Conservation (phyloP, 148 eudicot species). For the Diospyros lotus region DNA sequence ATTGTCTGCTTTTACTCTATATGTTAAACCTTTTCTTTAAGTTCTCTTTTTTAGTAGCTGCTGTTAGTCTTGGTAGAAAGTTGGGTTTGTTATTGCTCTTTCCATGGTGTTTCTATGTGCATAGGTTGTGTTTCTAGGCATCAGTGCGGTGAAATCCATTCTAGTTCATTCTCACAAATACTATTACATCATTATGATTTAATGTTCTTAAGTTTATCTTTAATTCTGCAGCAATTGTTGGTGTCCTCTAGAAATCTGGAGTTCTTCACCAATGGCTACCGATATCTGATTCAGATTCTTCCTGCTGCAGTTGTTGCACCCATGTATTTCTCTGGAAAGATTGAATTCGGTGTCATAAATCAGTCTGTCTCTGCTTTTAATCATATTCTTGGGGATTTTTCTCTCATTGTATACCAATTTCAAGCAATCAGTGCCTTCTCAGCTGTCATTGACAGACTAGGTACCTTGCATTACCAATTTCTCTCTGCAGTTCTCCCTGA, state of each 20-base stretch:
- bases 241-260: conserved; percentile 92
- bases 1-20: background rate
- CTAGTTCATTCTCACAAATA: conserved; percentile 1
- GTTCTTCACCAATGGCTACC: conserved; percentile 97
- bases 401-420: conserved; percentile 89
- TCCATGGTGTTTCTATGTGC: background rate
- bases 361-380: conserved; percentile 96
- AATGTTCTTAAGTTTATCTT: conserved; percentile 11
- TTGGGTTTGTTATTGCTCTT: background rate
- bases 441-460: conserved; percentile 94
- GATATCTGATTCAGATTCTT: conserved; percentile 94
- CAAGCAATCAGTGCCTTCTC: conserved; percentile 98
- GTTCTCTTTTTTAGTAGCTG: background rate
- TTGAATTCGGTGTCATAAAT: conserved; percentile 96
- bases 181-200: background rate
- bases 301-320: conserved; percentile 99
- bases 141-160: background rate
- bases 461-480: conserved; percentile 27
- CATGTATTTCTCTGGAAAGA: conserved; percentile 94
- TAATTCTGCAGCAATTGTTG: conserved; percentile 69
- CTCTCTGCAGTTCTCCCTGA: background rate
- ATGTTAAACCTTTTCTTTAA: background rate
- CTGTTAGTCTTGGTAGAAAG: background rate
- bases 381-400: conserved; percentile 97
- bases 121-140: background rate